Evolutionary conservation across 2,329 filamentous ascomycete species (phyloP).

Genomic region (Xylariales sp.): DNA sequence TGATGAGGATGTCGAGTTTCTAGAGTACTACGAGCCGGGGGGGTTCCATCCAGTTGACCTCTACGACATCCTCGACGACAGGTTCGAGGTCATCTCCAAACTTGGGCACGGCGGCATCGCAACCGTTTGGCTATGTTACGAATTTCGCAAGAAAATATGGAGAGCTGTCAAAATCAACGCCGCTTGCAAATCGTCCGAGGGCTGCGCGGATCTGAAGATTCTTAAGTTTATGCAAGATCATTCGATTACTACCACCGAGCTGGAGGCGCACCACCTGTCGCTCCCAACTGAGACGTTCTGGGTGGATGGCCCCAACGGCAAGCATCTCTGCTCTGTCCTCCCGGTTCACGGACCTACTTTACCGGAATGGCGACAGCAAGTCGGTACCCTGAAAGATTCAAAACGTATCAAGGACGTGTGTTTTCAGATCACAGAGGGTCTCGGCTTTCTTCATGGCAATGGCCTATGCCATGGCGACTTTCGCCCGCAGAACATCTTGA

Average conservation of each 20-base stretch:
- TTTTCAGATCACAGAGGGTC: neutral
- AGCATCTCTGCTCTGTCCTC: constrained; percentile 11
- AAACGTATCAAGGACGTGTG: neutral
- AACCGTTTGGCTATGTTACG: too few species aligned
- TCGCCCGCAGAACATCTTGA: constrained; percentile 1
- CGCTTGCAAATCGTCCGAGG: too few species aligned
- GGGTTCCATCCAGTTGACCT: too few species aligned
- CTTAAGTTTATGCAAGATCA: neutral
- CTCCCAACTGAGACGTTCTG: constrained; percentile 8
- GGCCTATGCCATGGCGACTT: constrained; percentile 5
- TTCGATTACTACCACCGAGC: neutral
- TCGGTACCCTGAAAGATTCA: neutral
- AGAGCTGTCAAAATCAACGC: too few species aligned
- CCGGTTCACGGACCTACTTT: constrained; percentile 2
- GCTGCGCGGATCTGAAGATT: neutral
- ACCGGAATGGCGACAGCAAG: neutral
- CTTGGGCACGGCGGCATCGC: too few species aligned
- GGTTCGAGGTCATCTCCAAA: too few species aligned
- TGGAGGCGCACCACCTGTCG: neutral
- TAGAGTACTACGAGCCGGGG: too few species aligned
- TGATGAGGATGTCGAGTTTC: too few species aligned
- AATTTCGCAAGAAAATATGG: too few species aligned
- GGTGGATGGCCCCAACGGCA: constrained; percentile 12
- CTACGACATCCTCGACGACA: too few species aligned
- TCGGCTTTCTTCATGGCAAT: neutral